These are phyloP conservation scores for Stephania japonica DNA, from an alignment of 164 flowering plant genomes.

Conservation along the genomic window DNA sequence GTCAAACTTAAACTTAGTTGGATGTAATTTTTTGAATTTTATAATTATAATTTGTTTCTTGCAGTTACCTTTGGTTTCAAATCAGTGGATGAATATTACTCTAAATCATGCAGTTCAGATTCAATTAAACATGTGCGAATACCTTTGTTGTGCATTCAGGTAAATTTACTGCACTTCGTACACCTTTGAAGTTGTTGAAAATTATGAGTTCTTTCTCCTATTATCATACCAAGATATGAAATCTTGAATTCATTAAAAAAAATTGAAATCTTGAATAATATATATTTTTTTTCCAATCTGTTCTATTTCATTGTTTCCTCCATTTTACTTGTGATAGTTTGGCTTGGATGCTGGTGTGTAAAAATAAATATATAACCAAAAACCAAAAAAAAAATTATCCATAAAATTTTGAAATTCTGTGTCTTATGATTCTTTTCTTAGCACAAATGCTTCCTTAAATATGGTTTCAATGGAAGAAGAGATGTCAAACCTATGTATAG, in stretches of 20 bases:
- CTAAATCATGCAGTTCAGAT: slow-evolving; percentile 77
- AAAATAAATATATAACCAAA: too few relatives aligned
- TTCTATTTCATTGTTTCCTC: too few relatives aligned
- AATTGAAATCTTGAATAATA: neutral
- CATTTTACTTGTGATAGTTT: neutral
- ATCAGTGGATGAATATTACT: slow-evolving; percentile 86
- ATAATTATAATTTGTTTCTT: slow-evolving; percentile 10
- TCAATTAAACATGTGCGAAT: slow-evolving; percentile 55
- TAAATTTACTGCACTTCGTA: slow-evolving; percentile 17
- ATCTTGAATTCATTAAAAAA: neutral
- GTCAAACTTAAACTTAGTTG: neutral
- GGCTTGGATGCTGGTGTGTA: too few relatives aligned
- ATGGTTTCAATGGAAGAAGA: too few relatives aligned
- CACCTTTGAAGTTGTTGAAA: neutral
- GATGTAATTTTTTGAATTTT: slow-evolving; percentile 9
- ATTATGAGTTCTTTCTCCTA: neutral
- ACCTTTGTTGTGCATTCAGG: slow-evolving; percentile 94
- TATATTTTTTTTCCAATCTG: neutral
- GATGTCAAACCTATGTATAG: too few relatives aligned
- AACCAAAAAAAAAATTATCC: too few relatives aligned
- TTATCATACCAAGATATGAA: neutral
- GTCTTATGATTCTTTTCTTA: too few relatives aligned
- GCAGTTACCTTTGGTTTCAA: slow-evolving; percentile 95
- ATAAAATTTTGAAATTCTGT: too few relatives aligned
- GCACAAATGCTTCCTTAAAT: too few relatives aligned